Percentiles rank a stretch among this genome's conserved stretches.
phyloP scores from a whole-genome alignment of 768 basidiomycete species.

The Sporobolomyces phaffii region DNA sequence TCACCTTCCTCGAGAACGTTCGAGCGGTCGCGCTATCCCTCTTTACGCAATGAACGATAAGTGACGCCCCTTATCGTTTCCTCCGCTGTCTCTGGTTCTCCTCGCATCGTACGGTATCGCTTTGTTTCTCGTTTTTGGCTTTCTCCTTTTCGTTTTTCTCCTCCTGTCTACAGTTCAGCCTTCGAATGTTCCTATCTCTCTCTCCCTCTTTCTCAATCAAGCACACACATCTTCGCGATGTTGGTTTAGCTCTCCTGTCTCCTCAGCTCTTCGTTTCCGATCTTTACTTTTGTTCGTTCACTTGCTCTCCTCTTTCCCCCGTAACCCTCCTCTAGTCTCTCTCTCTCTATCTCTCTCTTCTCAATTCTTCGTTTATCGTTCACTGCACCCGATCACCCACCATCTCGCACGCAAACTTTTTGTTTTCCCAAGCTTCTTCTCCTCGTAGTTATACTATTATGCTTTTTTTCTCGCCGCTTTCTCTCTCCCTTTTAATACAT shows the following conservation, averaged over 20 bases:
- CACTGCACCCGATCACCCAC: too few relatives aligned
- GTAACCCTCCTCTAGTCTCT: too few relatives aligned
- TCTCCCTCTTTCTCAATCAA: neutral
- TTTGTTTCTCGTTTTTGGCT: too few relatives aligned
- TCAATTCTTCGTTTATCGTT: too few relatives aligned
- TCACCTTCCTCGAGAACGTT: neutral
- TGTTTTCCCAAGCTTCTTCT: neutral
- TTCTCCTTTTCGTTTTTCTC: neutral
- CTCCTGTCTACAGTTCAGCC: too few relatives aligned
- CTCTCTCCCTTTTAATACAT: neutral
- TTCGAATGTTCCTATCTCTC: neutral
- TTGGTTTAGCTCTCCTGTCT: neutral
- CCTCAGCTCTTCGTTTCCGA: neutral
- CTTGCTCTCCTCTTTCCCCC: too few relatives aligned
- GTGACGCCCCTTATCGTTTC: too few relatives aligned
- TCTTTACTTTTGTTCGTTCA: too few relatives aligned
- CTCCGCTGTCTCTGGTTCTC: too few relatives aligned
- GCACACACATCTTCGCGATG: neutral
- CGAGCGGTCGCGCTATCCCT: slow-evolving; percentile 14
- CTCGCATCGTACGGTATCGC: too few relatives aligned
- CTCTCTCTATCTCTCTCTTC: too few relatives aligned
- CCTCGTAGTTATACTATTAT: neutral
- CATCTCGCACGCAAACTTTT: neutral
- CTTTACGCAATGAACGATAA: slow-evolving; percentile 20
- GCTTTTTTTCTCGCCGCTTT: too few relatives aligned